Base-by-base conservation (phyloP, 1,284 basidiomycete species). In the Vanrija sp. region DNA sequence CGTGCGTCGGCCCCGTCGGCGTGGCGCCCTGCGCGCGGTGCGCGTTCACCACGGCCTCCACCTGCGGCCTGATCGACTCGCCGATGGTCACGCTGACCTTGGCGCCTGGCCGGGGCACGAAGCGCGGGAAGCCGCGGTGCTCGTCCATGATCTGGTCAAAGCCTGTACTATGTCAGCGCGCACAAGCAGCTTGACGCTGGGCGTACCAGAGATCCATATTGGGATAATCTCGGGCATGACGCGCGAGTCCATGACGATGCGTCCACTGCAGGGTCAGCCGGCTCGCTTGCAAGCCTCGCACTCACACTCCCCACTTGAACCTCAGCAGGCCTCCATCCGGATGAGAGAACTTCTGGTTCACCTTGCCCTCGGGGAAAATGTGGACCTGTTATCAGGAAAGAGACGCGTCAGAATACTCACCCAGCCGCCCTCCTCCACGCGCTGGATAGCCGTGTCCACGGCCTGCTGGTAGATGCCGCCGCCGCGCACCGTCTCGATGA, bases 221-320 rank as follows among this genome's bases (percentile, higher is more conserved):
- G 95, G 95, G 54, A 98, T 86, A 54, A 97, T 85, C n/a, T 85
- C 75, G 0, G 95, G 94, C 48, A 83, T 83, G 39, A 79, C 73
- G 19, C 80, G 74, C 0, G 86, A 80, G 67, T 93, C 89, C 85
- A 92, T 90, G 46, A 95, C 71, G 46, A 95, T 88, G 15, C 90
- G 83, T 38, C 88, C 88, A 40, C 90, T 92, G 67, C 23, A 21
- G 51, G 54, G 52, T 55, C 16, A 29, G 45, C 26, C 57, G 50
- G 58, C 29, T 23, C 40, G 52, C 42, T 21, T 21, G 38, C 34
- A 16, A 43, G 50, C 43, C 21, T 65, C 28, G 56, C 25, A 87
- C 89, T 73, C 72, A 91, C 86, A 97, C 81, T 55, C 95, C 96
- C 96, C 95, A 98, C 79, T 96, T 96, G 78, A 98, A 98, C 45